Conservation (phyloP, 805 yeast genomes). For the Zygoascus biomembranicola region DNA sequence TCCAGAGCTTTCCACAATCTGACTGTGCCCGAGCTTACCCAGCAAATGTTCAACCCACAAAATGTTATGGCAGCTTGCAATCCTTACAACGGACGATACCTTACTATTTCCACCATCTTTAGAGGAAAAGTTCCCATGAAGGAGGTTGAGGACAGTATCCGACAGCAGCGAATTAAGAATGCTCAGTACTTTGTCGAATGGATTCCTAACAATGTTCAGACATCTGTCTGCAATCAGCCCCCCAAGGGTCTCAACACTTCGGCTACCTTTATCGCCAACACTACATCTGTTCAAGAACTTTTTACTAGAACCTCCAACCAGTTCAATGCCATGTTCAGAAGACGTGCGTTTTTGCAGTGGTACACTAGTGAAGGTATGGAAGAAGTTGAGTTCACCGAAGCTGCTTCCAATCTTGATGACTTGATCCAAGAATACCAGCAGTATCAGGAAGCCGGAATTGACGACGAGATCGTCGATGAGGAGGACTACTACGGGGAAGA, state of each 20-base stretch:
- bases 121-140: conserved; percentile 89
- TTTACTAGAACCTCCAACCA: conserved; percentile 87
- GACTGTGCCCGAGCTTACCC: conserved; percentile 88
- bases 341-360: conserved; percentile 96
- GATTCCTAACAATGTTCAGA: conserved; percentile 95
- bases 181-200: conserved; percentile 83
- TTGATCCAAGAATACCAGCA: conserved; percentile 88
- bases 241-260: conserved; percentile 81
- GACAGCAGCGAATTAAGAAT: conserved; percentile 75
- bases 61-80: conserved; percentile 97
- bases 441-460: conserved; percentile 80
- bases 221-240: conserved; percentile 89
- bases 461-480: conserved; percentile 56
- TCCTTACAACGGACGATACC: conserved; percentile 85
- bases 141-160: conserved; percentile 94
- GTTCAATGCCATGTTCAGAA: conserved; percentile 86
- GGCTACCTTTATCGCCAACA: conserved; percentile 90
- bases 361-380: conserved; percentile 96
- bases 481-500: conserved; percentile 10
- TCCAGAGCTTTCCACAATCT: conserved; percentile 78
- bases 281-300: conserved; percentile 88
- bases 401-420: conserved; percentile 88
- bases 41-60: conserved; percentile 86
- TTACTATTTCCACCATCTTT: conserved; percentile 91
- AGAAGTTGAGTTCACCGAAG: conserved; percentile 89